These are phyloP conservation scores for Dillenia suffruticosa DNA, from an alignment of 164 flowering plant genomes.

Conservation along the genomic window DNA sequence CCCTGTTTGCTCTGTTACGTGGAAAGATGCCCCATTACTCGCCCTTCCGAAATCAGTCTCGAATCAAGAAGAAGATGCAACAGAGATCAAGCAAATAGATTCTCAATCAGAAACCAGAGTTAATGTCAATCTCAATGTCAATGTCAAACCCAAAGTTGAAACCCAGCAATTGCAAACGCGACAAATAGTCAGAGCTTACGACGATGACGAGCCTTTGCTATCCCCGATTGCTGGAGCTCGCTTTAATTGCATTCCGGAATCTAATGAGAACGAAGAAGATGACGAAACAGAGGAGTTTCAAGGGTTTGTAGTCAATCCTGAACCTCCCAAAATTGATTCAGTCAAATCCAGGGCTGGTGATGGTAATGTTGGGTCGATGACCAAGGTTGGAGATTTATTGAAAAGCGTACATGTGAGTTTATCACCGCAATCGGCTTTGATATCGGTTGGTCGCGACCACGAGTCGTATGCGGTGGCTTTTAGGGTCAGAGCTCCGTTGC, in stretches of 20 bases:
- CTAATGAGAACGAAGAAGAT: constrained; percentile 44
- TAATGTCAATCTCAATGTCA: neutral
- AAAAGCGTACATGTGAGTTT: constrained; percentile 40
- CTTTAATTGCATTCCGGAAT: constrained; percentile 62
- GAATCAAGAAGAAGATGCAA: too few relatives aligned
- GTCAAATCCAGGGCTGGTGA: constrained; percentile 6
- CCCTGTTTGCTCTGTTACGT: constrained; percentile 68
- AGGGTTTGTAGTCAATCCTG: constrained; percentile 64
- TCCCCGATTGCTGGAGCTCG: constrained; percentile 40
- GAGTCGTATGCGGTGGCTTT: constrained; percentile 72
- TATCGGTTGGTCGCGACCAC: constrained; percentile 41
- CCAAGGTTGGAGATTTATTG: constrained; percentile 13
- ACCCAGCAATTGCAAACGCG: constrained; percentile 6
- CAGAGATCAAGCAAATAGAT: too few relatives aligned
- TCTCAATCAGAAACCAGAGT: too few relatives aligned
- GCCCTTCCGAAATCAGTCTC: constrained; percentile 31
- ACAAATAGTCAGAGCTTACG: constrained; percentile 27
- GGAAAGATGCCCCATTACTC: constrained; percentile 83
- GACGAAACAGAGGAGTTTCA: constrained; percentile 57
- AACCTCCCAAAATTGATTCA: constrained; percentile 11
- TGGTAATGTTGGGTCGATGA: neutral
- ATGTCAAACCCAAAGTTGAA: constrained; percentile 1
- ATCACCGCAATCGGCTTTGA: constrained; percentile 59
- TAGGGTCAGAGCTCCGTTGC: constrained; percentile 65
- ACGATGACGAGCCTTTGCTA: constrained; percentile 78